Conservation (phyloP, 306 rosid genomes). For the Citrullus colocynthis region DNA sequence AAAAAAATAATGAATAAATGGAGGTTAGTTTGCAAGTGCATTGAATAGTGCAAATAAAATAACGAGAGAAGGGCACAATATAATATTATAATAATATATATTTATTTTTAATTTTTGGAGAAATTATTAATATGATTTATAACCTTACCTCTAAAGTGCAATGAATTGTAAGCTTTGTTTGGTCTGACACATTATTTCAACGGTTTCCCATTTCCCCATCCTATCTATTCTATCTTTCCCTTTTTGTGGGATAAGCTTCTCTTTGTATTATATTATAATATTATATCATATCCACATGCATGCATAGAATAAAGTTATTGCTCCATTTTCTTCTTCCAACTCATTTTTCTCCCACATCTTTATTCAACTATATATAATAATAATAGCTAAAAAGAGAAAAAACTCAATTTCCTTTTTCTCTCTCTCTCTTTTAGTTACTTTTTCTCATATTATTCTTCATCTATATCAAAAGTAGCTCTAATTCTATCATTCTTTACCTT, state of each 20-base stretch:
- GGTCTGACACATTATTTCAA: conserved; percentile 6
- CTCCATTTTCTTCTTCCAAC: not conserved
- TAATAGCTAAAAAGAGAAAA: no score
- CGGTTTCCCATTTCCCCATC: conserved; percentile 5
- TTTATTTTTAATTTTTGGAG: not conserved
- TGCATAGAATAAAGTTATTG: not conserved
- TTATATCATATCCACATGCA: not conserved
- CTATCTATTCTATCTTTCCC: not conserved
- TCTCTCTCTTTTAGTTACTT: no score
- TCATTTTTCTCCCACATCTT: not conserved
- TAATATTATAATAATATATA: no score
- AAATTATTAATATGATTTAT: not conserved
- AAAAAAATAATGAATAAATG: not conserved
- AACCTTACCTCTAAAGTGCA: not conserved
- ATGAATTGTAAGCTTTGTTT: not conserved
- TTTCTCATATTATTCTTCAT: no score
- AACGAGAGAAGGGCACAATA: not conserved
- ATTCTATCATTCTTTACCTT: no score
- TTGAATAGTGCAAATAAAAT: not conserved
- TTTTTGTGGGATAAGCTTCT: not conserved
- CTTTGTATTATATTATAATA: not conserved
- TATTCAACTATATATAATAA: no score
- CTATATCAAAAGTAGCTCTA: no score
- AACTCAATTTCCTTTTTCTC: no score
- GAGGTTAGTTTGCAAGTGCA: not conserved